Conservation (phyloP, 768 basidiomycete species). For the Fomitopsis pulvina region DNA sequence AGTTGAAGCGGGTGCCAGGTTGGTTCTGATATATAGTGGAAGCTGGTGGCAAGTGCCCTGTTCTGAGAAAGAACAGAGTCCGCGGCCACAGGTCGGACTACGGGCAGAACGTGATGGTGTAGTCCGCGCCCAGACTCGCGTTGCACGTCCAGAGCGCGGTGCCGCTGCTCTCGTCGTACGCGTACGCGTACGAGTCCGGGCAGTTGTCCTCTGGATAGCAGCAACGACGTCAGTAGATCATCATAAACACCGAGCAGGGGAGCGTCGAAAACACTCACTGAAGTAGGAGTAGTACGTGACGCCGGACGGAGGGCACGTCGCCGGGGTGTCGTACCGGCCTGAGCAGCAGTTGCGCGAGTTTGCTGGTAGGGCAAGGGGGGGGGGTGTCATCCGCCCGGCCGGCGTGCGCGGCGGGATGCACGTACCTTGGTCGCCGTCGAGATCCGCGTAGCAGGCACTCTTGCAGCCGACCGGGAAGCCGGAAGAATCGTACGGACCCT, state of each 20-base stretch:
- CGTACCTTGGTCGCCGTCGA: conserved; percentile 28
- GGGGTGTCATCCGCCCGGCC: background rate
- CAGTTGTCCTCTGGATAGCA: conserved; percentile 38
- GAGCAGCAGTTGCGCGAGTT: conserved; percentile 64
- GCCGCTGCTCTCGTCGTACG: conserved; percentile 41
- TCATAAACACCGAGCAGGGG: background rate
- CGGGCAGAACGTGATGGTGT: conserved; percentile 43
- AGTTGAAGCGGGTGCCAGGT: too few species aligned
- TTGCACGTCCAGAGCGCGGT: conserved; percentile 42
- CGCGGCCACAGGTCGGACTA: too few species aligned
- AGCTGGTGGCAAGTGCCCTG: too few species aligned
- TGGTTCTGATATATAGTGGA: too few species aligned
- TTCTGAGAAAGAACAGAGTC: too few species aligned
- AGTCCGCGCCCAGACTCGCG: conserved; percentile 28
- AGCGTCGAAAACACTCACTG: conserved; percentile 26
- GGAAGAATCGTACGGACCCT: conserved; percentile 29
- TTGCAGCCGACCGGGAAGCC: conserved; percentile 37
- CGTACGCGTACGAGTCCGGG: conserved; percentile 44
- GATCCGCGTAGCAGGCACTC: conserved; percentile 34
- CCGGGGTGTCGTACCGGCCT: conserved; percentile 43
- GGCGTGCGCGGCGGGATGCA: background rate
- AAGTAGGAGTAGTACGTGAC: conserved; percentile 39
- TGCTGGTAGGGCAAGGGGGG: conserved; percentile 15
- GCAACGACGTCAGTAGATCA: background rate
- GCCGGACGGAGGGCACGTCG: conserved; percentile 48